Percentiles rank a stretch among this genome's conserved stretches.
Conservation (phyloP, 768 basidiomycete species). For the Dictyophora rubrovolvata region DNA sequence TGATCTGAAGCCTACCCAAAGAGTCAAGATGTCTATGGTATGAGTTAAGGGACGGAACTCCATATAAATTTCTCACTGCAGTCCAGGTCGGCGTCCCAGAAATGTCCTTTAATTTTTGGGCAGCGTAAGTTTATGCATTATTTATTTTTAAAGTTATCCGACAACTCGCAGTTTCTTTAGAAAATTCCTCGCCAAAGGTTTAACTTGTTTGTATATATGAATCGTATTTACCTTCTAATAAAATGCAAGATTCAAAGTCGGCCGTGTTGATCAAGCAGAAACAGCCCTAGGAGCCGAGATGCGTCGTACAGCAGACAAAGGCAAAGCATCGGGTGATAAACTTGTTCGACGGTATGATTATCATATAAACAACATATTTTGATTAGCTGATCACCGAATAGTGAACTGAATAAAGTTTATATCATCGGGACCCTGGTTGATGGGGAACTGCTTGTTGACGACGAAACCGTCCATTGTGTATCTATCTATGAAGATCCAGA, state of each 20-base stretch:
- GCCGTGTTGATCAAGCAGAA: constrained; percentile 93
- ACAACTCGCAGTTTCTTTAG: constrained; percentile 23
- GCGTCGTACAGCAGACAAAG: constrained; percentile 70
- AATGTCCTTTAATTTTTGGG: constrained; percentile 86
- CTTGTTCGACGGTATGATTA: constrained; percentile 67
- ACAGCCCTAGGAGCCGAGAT: constrained; percentile 96
- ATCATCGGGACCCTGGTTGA: constrained; percentile 96
- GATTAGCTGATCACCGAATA: constrained; percentile 19
- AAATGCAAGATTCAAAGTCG: constrained; percentile 75
- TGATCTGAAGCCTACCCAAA: constrained; percentile 80
- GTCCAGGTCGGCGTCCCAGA: constrained; percentile 89
- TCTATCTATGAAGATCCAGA: constrained; percentile 60
- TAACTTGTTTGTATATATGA: too few species aligned
- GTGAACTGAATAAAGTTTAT: constrained; percentile 90
- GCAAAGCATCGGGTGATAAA: constrained; percentile 51
- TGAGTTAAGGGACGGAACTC: constrained; percentile 10
- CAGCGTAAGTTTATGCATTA: constrained; percentile 45
- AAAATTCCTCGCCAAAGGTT: constrained; percentile 77
- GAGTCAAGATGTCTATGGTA: constrained; percentile 99
- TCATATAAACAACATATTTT: background rate
- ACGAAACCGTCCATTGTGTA: constrained; percentile 92
- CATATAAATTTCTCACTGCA: background rate
- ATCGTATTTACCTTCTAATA: too few species aligned
- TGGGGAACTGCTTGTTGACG: constrained; percentile 76
- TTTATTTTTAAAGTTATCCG: background rate